Conservation (phyloP, 2,329 filamentous ascomycete genomes). For the Aspergillus ochraceoroseus region DNA sequence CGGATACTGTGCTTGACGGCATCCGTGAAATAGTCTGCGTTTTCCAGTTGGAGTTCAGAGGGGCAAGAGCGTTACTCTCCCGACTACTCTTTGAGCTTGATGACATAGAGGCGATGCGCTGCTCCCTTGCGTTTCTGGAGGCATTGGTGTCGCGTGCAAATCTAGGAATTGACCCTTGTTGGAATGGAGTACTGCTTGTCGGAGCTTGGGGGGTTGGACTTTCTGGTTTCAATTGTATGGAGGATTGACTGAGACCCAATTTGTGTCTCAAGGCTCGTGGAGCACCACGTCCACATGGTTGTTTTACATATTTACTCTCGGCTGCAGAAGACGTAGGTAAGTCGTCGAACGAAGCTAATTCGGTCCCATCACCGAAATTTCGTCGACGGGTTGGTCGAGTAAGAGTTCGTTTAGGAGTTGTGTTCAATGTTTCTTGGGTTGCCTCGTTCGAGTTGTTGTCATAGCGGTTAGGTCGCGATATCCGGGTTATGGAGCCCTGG, state of each 20-base stretch:
- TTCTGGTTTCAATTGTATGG: constrained; percentile 29
- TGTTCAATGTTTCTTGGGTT: constrained; percentile 49
- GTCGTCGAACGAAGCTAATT: constrained; percentile 91
- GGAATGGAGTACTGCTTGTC: constrained; percentile 55
- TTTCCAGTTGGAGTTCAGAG: constrained; percentile 58
- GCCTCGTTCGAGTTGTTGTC: constrained; percentile 47
- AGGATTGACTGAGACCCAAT: constrained; percentile 45
- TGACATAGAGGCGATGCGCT: constrained; percentile 49
- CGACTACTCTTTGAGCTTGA: constrained; percentile 36
- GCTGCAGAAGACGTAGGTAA: constrained; percentile 77
- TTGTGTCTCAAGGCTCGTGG: constrained; percentile 58
- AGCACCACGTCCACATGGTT: constrained; percentile 64
- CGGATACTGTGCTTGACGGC: constrained; percentile 47
- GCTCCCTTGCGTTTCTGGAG: constrained; percentile 60
- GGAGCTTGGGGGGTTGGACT: constrained; percentile 48
- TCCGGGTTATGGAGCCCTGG: constrained; percentile 41
- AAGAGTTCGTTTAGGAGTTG: constrained; percentile 62
- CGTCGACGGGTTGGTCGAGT: constrained; percentile 65
- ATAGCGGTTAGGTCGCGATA: constrained; percentile 41
- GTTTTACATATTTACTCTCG: constrained; percentile 78
- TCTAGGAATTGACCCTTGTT: constrained; percentile 51
- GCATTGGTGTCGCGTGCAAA: constrained; percentile 64
- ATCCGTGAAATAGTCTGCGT: constrained; percentile 50
- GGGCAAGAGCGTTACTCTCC: constrained; percentile 45
- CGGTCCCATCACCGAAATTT: constrained; percentile 85